Conservation (phyloP, 495 filamentous ascomycete genomes). For the Bathelium albidoporum region DNA sequence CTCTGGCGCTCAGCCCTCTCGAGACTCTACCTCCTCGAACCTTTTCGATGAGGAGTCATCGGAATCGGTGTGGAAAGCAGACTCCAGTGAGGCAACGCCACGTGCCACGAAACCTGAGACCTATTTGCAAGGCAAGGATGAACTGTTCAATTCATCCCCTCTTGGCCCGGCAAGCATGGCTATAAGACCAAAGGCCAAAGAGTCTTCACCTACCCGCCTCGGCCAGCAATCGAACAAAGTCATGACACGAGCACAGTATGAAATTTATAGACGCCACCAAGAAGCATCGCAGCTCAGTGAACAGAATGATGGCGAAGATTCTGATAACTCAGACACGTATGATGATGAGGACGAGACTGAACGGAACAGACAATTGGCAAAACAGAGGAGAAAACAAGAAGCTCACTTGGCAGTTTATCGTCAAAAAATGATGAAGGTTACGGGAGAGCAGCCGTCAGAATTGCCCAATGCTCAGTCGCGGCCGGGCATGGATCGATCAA, state of each 20-base stretch:
- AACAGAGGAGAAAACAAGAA: slow-evolving; percentile 78
- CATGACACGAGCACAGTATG: slow-evolving; percentile 84
- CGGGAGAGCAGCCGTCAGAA: slow-evolving; percentile 49
- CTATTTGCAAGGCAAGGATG: slow-evolving; percentile 4
- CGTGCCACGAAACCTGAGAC: slow-evolving; percentile 11
- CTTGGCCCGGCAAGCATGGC: slow-evolving; percentile 17
- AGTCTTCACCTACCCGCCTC: not conserved
- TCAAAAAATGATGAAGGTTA: slow-evolving; percentile 96
- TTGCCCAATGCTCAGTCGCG: slow-evolving; percentile 9
- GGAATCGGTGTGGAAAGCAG: not conserved
- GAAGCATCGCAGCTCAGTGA: slow-evolving; percentile 50
- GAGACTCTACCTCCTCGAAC: not conserved
- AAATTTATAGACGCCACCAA: slow-evolving; percentile 70
- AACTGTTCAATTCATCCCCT: slow-evolving; percentile 15
- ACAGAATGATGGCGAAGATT: slow-evolving; percentile 42
- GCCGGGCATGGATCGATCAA: slow-evolving; percentile 11
- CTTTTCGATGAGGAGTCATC: slow-evolving; percentile 3
- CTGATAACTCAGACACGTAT: slow-evolving; percentile 45
- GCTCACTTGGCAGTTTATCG: slow-evolving; percentile 84
- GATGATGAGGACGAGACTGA: slow-evolving; percentile 83
- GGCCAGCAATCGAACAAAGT: slow-evolving; percentile 41
- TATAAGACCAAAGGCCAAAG: slow-evolving; percentile 14
- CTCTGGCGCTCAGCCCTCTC: not conserved
- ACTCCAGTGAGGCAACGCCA: slow-evolving; percentile 19
- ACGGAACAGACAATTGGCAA: slow-evolving; percentile 57